Evolutionary conservation across 805 yeast species (phyloP).

Genomic region (Schizosaccharomyces cryophilus): DNA sequence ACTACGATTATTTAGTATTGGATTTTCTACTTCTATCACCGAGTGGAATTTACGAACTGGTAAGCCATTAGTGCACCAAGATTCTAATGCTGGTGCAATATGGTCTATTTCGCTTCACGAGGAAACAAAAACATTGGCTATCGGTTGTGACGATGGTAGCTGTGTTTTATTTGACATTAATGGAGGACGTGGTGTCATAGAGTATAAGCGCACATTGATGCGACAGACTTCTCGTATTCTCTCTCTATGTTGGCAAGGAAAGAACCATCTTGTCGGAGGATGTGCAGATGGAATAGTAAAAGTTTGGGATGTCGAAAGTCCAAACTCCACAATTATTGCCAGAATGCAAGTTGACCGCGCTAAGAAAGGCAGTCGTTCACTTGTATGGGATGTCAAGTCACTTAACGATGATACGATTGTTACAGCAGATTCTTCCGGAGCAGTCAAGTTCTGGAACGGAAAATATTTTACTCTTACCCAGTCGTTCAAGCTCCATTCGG

Average conservation of each 20-base stretch:
- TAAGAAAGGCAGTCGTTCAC: conserved; percentile 48
- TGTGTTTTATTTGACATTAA: conserved; percentile 64
- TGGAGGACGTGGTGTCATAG: conserved; percentile 67
- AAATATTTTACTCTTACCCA: conserved; percentile 53
- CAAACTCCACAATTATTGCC: conserved; percentile 28
- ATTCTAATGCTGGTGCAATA: conserved; percentile 77
- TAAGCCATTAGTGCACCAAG: conserved; percentile 46
- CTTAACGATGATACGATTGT: conserved; percentile 50
- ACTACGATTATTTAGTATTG: conserved; percentile 57
- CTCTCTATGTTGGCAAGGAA: conserved; percentile 49
- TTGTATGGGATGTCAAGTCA: conserved; percentile 67
- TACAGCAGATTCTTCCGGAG: conserved; percentile 93
- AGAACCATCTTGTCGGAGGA: conserved; percentile 57
- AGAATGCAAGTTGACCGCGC: conserved; percentile 85
- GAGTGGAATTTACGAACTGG: conserved; percentile 77
- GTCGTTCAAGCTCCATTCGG: conserved; percentile 63
- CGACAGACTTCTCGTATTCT: conserved; percentile 56
- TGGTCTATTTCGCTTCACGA: conserved; percentile 64
- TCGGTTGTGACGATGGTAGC: conserved; percentile 89
- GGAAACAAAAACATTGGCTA: conserved; percentile 40
- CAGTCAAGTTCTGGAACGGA: conserved; percentile 79
- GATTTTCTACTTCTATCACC: conserved; percentile 73
- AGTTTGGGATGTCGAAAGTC: conserved; percentile 30
- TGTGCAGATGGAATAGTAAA: conserved; percentile 86
- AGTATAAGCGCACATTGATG: conserved; percentile 49